Evolutionary conservation across 2,329 filamentous ascomycete species (phyloP).

Genomic region (Thielaviopsis musarum): DNA sequence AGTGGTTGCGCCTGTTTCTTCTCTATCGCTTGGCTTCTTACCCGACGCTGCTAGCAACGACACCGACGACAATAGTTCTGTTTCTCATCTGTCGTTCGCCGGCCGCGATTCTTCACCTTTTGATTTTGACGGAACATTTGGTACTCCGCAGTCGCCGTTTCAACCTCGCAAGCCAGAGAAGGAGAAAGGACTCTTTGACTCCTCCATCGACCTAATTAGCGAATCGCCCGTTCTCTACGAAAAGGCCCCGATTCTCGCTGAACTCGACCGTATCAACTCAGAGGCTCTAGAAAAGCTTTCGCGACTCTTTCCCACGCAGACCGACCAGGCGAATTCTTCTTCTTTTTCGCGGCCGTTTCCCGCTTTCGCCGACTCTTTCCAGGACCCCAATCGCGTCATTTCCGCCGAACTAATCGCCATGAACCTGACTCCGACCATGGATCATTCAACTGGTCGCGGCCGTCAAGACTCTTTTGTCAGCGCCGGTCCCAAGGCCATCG

Average conservation of each 20-base stretch:
- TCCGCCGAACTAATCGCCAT: conserved; percentile 27
- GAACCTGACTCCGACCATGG: conserved; percentile 42
- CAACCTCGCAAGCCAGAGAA: background rate
- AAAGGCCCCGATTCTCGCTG: background rate
- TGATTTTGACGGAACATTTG: background rate
- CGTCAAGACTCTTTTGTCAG: conserved; percentile 51
- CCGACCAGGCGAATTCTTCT: background rate
- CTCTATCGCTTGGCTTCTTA: background rate
- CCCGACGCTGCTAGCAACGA: background rate
- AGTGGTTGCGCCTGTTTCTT: background rate
- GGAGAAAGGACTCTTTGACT: background rate
- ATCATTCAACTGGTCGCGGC: conserved; percentile 37
- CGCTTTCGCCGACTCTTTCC: conserved; percentile 11
- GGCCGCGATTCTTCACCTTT: background rate
- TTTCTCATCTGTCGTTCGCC: background rate
- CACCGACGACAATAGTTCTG: background rate
- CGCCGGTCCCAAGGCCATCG: conserved; percentile 49
- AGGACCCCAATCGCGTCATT: conserved; percentile 12
- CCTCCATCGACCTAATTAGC: background rate
- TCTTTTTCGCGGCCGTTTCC: background rate
- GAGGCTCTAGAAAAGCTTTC: background rate
- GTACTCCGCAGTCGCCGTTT: background rate
- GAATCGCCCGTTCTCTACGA: background rate
- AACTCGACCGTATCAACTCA: background rate
- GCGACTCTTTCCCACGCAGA: background rate